Base-by-base conservation (phyloP, 306 rosid species). In the Styphnolobium japonicum region DNA sequence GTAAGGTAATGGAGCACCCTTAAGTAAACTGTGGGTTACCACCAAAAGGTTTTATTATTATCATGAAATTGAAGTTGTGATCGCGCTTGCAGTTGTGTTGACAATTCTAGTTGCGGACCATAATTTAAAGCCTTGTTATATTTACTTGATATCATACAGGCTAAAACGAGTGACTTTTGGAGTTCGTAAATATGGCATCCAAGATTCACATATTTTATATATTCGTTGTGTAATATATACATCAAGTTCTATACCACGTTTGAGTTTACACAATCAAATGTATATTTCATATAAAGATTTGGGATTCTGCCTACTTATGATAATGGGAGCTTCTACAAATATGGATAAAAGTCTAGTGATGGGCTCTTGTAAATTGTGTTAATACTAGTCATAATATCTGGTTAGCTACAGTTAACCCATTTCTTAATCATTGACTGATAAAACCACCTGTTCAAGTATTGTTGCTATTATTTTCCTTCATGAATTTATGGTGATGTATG, bases 131-230 rank as follows among this genome's bases (percentile, higher is more conserved):
- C n/a, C n/a, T n/a, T n/a, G n/a, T n/a, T n/a, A n/a, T n/a, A n/a
- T n/a, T n/a, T n/a, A 27, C 34, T 36, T 58, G 33, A 19, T 71
- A 62, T 37, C 69, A 62, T 63, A 75, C 72, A 51, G 77, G 53
- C 43, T 56, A 70, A 52, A 60, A 23, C 61, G 22, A 51, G 60
- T 55, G 70, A 72, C 65, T 71, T 51, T 11, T 31, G 61, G 73
- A 62, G 73, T 37, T 48, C 4, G 8, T 46, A 68, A 75, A 40
- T 34, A 21, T 31, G 37, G 64, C 67, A 37, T 61, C 51, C 55
- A 29, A 48, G 73, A 76, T 68, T 70, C 15, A 55, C 58, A 73
- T 31, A 11, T 34, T 75, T 57, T 43, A n/a, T 68, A 56, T 10
- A 74, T 15, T 29, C 39, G 53, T 10, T 11, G 10, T 58, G 48